These are phyloP conservation scores for Lomentospora prolificans DNA, from an alignment of 2,329 filamentous ascomycete genomes.

Conservation along the genomic window DNA sequence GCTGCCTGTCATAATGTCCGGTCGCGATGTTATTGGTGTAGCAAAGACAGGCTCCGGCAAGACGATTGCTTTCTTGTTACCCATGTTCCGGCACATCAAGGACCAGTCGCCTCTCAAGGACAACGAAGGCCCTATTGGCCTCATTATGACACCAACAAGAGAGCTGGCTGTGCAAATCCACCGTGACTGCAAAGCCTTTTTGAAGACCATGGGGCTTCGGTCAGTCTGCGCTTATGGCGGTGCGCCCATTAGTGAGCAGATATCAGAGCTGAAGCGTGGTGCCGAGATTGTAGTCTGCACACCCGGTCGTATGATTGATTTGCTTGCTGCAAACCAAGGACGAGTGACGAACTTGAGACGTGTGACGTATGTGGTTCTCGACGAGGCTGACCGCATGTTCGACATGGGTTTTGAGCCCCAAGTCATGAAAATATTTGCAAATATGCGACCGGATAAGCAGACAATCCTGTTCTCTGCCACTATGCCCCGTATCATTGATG, in stretches of 20 bases:
- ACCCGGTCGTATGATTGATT: slow-evolving; percentile 89
- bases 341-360: slow-evolving; percentile 83
- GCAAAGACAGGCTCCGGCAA: slow-evolving; percentile 98
- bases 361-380: slow-evolving; percentile 88
- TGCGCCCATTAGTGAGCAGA: slow-evolving; percentile 93
- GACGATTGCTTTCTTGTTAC: slow-evolving; percentile 87
- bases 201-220: slow-evolving; percentile 75
- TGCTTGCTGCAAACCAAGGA: slow-evolving; percentile 87
- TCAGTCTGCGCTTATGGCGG: slow-evolving; percentile 92
- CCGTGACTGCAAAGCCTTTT: slow-evolving; percentile 85
- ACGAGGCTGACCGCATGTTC: slow-evolving; percentile 98
- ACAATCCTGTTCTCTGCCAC: slow-evolving; percentile 95
- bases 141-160: slow-evolving; percentile 90
- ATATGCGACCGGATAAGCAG: slow-evolving; percentile 84
- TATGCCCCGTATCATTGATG: slow-evolving; percentile 88
- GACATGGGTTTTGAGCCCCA: slow-evolving; percentile 99
- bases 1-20: slow-evolving; percentile 90
- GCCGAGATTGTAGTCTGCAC: slow-evolving; percentile 94
- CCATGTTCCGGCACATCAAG: slow-evolving; percentile 97
- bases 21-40: slow-evolving; percentile 88
- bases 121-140: slow-evolving; percentile 74
- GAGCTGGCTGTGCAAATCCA: slow-evolving; percentile 93
- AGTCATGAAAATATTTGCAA: slow-evolving; percentile 91
- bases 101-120: slow-evolving; percentile 76
- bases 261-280: slow-evolving; percentile 89